Conservation (phyloP, 345 rosid genomes). For the Brassica cretica region DNA sequence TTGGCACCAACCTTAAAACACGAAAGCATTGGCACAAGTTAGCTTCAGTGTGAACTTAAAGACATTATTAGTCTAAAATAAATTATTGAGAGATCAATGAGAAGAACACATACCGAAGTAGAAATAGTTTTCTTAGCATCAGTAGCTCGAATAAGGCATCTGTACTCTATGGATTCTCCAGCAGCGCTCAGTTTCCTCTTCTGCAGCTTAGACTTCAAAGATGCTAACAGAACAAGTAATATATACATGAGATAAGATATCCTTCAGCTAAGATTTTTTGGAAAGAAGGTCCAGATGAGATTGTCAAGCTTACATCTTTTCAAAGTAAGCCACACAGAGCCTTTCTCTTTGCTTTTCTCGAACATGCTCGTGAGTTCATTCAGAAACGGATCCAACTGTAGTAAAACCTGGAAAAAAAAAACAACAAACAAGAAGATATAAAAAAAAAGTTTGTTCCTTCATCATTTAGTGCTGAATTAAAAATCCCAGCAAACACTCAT, state of each 20-base stretch:
- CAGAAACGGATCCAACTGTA: slow-evolving; percentile 86
- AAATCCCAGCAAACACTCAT: background rate
- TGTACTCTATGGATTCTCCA: slow-evolving; percentile 66
- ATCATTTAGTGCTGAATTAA: background rate
- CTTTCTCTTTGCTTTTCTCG: slow-evolving; percentile 73
- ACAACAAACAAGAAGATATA: background rate
- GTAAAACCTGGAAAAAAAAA: slow-evolving; percentile 50
- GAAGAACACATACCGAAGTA: slow-evolving; percentile 61
- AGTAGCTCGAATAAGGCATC: slow-evolving; percentile 93
- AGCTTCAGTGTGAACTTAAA: background rate
- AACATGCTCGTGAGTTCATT: slow-evolving; percentile 91
- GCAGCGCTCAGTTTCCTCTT: slow-evolving; percentile 64
- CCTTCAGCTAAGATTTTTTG: background rate
- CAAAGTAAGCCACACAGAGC: slow-evolving; percentile 92
- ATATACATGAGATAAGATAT: background rate
- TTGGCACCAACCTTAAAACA: slow-evolving; percentile 71
- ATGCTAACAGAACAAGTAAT: slow-evolving; percentile 46
- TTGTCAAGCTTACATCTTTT: slow-evolving; percentile 65
- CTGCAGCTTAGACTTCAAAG: slow-evolving; percentile 77
- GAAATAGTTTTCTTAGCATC: slow-evolving; percentile 77
- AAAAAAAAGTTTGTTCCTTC: background rate
- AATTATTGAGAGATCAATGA: background rate
- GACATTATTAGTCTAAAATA: background rate
- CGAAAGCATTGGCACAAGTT: slow-evolving; percentile 17
- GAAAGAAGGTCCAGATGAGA: background rate